Conservation (phyloP, 2,329 filamentous ascomycete genomes). For the Davidsoniella virescens region DNA sequence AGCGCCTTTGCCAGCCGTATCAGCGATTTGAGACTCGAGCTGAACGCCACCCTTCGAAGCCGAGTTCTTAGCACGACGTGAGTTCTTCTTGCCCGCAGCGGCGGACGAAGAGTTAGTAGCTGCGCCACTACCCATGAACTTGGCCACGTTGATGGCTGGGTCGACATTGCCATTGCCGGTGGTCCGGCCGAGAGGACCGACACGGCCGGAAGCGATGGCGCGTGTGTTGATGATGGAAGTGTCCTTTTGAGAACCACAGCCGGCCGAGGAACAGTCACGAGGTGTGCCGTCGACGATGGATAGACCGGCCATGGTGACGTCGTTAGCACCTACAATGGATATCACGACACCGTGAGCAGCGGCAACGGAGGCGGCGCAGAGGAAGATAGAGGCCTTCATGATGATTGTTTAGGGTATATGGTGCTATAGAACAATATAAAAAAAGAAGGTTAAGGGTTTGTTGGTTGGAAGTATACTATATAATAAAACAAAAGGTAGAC, state of each 20-base stretch:
- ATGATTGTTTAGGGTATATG: not conserved
- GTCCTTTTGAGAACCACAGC: conserved; percentile 40
- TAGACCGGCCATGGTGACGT: conserved; percentile 43
- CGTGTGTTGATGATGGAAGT: conserved; percentile 44
- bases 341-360: conserved; percentile 42
- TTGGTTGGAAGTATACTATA: no score
- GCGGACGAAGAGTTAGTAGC: conserved; percentile 24
- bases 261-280: conserved; percentile 45
- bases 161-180: conserved; percentile 42
- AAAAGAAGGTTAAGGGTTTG: not conserved
- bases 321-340: conserved; percentile 39
- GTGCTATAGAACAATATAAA: not conserved
- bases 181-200: conserved; percentile 47
- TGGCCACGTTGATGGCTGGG: conserved; percentile 37
- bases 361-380: conserved; percentile 31
- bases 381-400: conserved; percentile 19
- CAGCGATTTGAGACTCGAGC: conserved; percentile 35
- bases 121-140: conserved; percentile 38
- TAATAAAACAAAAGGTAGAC: no score
- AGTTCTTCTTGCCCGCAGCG: conserved; percentile 28
- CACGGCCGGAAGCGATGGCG: conserved; percentile 37
- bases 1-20: conserved; percentile 37
- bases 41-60: conserved; percentile 24
- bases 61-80: conserved; percentile 19
- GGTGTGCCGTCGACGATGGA: conserved; percentile 48